Base-by-base conservation (phyloP, 2,329 filamentous ascomycete genomes). In the Coniochaeta sp. region DNA sequence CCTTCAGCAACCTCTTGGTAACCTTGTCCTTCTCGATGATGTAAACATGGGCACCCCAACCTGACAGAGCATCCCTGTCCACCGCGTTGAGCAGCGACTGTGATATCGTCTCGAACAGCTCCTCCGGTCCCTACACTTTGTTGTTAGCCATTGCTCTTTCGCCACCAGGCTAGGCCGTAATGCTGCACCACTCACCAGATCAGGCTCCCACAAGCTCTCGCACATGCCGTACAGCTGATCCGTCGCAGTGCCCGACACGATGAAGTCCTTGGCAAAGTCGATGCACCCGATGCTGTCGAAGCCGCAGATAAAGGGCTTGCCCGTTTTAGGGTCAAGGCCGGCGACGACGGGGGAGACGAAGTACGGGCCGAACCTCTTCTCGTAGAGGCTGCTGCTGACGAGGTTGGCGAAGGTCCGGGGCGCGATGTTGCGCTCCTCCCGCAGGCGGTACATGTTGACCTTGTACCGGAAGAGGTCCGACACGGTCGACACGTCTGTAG, bases 21-120 rank as follows among this genome's bases (percentile, higher is more conserved):
- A 99, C 89, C 87, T 97, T 97, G 77, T 96, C 91, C 82, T 99
- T 99, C 79, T 97, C 94, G 71, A 99, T 95, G 67, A 99, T 95
- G 76, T 97, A 99, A 62, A 99, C 94, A 67, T 99, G 91, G 33
- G 94, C 94, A 68, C 94, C 94, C 94, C 94, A 97, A 58, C 94
- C 94, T 32, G 92, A 96, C 57, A 99, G 79, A 50, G 94, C 94
- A 72, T 99, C 94, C 74, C 94, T 83, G 72, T 99, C 94, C 53
- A 97, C 89, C 54, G 94, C 94, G 72, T 95, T 97, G 61, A 99
- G 80, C 55, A 99, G 80, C 50, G 92, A 85, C 75, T 99, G 94
- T 47, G 94, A 97, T 68, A 97, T 90, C 57, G 94, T 99, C 77
- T 99, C 94, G 74, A 99, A 99, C 49, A 99, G 85, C 63, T 95